Evolutionary conservation across 257 asterid genomes (phyloP), one percentile per base, ranked within the genome.

Genomic region (Nicotiana otophora): DNA sequence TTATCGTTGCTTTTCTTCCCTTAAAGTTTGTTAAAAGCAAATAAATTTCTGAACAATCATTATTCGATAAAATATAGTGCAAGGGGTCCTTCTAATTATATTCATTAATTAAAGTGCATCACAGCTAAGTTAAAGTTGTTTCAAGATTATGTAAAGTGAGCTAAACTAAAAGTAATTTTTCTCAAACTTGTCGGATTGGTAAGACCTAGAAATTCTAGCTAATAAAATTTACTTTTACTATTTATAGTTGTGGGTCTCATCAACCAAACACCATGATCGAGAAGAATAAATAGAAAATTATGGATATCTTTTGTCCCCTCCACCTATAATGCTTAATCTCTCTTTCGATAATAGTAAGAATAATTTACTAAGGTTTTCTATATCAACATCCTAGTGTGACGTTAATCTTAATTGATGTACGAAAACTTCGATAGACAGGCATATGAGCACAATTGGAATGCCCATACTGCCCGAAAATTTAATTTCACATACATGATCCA

Each of bases 21-120:
- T 77, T 83, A 83, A 87, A 84, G 23, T 79, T 83, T 17, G 60
- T 83, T 82, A 78, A 78, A 42, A 11, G 34, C 34, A 72, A 72
- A 20, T 72, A 58, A 46, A 5, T 20, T 63, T 55, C 60, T 48
- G 46, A 82, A 82, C 77, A 84, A 79, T 88, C 55, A 82, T 86
- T 79, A 74, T 83, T 79, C 83, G 83, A 81, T 51, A 75, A 75
- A 75, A 75, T 51, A 51, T 8, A 39, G 10, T 3, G 31, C 19
- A 36, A 12, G 61, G 31, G 81, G 55, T 60, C 81, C 77, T 46
- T 39, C 76, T 20, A 62, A 46, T 31, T 48, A 39, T 33, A 9
- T 5, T 12, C 20, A 42, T 14, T 42, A 39, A 7, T 31, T 75
- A 62, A 54, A 70, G 30, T 62, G 85, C 85, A 61, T 62, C 26